phyloP scores from a whole-genome alignment of 2,329 filamentous ascomycete species.

The Elsinoe ampelina region DNA sequence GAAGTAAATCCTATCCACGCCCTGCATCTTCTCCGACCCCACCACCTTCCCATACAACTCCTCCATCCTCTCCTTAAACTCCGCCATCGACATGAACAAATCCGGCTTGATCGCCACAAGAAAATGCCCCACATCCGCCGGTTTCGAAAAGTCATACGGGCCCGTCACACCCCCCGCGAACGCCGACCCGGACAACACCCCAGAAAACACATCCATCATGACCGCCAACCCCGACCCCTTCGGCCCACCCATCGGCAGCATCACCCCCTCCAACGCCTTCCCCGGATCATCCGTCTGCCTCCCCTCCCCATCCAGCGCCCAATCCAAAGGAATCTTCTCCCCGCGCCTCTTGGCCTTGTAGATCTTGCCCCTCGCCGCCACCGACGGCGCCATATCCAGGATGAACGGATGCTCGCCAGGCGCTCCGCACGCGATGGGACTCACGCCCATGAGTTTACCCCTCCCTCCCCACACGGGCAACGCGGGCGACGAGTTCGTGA shows the following conservation, averaged over 20 bases:
- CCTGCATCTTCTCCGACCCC: slow-evolving; percentile 43
- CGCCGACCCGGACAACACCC: slow-evolving; percentile 64
- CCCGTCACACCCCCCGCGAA: slow-evolving; percentile 69
- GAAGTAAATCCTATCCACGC: slow-evolving; percentile 48
- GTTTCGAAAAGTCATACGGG: slow-evolving; percentile 56
- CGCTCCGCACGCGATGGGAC: slow-evolving; percentile 63
- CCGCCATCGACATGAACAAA: slow-evolving; percentile 27
- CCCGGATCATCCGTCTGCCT: slow-evolving; percentile 49
- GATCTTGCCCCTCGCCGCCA: slow-evolving; percentile 59
- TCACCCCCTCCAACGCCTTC: slow-evolving; percentile 63
- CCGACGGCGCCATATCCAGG: slow-evolving; percentile 59
- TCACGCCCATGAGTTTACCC: slow-evolving; percentile 59
- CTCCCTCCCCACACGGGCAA: slow-evolving; percentile 60
- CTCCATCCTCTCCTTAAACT: slow-evolving; percentile 41
- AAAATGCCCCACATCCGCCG: slow-evolving; percentile 34
- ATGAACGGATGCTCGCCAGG: slow-evolving; percentile 58
- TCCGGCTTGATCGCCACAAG: slow-evolving; percentile 30
- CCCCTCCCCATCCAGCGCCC: slow-evolving; percentile 65
- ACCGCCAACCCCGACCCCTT: slow-evolving; percentile 69
- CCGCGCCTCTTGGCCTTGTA: slow-evolving; percentile 57
- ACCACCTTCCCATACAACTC: slow-evolving; percentile 48
- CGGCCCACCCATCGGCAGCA: slow-evolving; percentile 78
- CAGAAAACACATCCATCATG: slow-evolving; percentile 87
- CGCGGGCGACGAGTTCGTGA: slow-evolving; percentile 54
- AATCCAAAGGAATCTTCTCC: slow-evolving; percentile 57